These are phyloP conservation scores for Stachybotrys echinatus DNA, from an alignment of 2,329 filamentous ascomycete species.

Conservation along the genomic window DNA sequence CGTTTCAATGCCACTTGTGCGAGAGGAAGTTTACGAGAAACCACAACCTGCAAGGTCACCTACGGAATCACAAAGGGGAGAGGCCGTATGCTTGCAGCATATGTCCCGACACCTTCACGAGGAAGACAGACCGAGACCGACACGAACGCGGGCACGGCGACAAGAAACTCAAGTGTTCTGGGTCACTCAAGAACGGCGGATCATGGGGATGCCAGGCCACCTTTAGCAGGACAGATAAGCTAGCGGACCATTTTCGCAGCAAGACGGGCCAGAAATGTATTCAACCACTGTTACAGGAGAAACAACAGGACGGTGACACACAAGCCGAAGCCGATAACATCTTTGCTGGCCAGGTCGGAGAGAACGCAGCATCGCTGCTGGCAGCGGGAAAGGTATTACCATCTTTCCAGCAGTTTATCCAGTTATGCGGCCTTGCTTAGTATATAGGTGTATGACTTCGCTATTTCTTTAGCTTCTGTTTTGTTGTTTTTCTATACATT, in stretches of 20 bases:
- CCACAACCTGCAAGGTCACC: neutral
- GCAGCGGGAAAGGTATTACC: neutral
- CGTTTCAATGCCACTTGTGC: neutral
- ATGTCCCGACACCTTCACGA: neutral
- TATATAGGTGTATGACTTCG: no score
- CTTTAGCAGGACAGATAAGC: neutral
- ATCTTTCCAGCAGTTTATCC: neutral
- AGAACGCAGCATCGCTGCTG: neutral
- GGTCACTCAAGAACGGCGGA: neutral
- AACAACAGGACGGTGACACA: neutral
- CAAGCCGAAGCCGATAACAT: neutral
- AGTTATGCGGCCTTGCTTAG: neutral
- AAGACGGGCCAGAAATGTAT: neutral
- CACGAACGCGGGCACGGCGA: constrained; percentile 1
- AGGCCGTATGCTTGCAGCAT: neutral
- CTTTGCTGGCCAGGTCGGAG: neutral
- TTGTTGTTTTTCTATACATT: no score
- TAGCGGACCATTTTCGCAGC: neutral
- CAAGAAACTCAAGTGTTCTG: neutral
- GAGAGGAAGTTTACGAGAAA: neutral
- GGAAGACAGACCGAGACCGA: neutral
- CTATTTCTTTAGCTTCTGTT: no score
- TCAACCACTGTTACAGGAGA: neutral
- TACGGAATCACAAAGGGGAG: neutral
- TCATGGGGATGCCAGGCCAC: neutral